phyloP scores from a whole-genome alignment of 2,329 filamentous ascomycete species.

The Ascochyta fabae region DNA sequence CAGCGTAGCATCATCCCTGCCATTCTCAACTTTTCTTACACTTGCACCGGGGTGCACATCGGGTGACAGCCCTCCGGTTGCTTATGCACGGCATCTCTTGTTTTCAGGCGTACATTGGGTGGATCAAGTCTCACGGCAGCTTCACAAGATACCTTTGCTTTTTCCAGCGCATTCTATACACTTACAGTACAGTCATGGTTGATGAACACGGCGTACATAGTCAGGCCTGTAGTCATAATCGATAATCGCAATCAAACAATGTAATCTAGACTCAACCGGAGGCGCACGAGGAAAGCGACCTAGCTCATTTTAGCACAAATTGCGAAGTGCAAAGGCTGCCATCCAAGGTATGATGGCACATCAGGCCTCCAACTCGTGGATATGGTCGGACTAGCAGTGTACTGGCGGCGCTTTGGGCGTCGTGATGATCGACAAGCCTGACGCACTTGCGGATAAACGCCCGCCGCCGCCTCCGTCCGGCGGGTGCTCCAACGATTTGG shows the following conservation, averaged over 20 bases:
- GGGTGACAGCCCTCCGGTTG: constrained; percentile 1
- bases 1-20: constrained; percentile 14
- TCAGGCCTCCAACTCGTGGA: constrained; percentile 9
- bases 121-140: constrained; percentile 14
- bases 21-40: constrained; percentile 10
- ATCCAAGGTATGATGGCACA: background rate
- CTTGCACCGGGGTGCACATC: constrained; percentile 2
- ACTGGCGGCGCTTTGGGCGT: constrained; percentile 2
- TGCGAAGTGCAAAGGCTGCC: background rate
- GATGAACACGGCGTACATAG: constrained; percentile 13
- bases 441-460: constrained; percentile 10
- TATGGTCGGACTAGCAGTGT: background rate
- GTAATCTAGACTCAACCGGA: background rate
- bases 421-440: constrained; percentile 7
- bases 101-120: constrained; percentile 20
- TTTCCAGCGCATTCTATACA: constrained; percentile 5
- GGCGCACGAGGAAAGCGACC: background rate
- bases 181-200: constrained; percentile 18
- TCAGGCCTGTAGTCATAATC: constrained; percentile 11
- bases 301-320: background rate
- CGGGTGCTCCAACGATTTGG: constrained; percentile 16
- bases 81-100: background rate
- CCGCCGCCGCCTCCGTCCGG: constrained; percentile 1
- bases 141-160: constrained; percentile 34
- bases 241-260: constrained; percentile 5